Base-by-base conservation (phyloP, 1,284 basidiomycete species). In the Butyriboletus appendiculatus region DNA sequence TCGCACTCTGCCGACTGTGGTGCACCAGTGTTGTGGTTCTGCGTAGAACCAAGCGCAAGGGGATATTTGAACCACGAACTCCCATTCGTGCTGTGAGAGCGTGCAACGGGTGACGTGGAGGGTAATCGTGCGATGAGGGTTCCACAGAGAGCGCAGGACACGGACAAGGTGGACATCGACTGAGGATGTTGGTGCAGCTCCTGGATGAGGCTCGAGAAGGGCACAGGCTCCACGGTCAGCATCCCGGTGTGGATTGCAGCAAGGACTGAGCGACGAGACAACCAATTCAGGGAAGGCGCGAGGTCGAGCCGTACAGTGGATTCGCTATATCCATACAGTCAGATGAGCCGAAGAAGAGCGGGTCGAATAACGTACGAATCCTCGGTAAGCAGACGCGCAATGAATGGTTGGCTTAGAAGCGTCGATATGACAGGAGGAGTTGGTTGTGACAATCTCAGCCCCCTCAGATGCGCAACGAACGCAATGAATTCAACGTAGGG, bases 231-330 rank as follows among this genome's bases (percentile, higher is more conserved):
- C 52, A 99, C 90, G 15, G 86, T 85, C 11, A 99, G 80, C 63
- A 94, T 91, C 2, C 95, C 94, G 14, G 84, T 84, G 59, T 98
- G 85, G 53, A 99, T 90, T 2, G 96, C 95, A 9, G 85, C 76
- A 7, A 90, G 79, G 12, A 98, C 90, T n/a, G 87, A 86, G 30
- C 95, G 85, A 20, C 96, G 82, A 10, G 91, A 90, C 14, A 99
- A 79, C 91, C 94, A 98, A 63, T 94, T 96, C 28, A 99, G 79
- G 14, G 94, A 93, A 0, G 96, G 93, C 0, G 96, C 95, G n/a
- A 93, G 75, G 67, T 98, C 95, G 24, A 99, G 81, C 3, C 97
- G 87, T 35, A 98, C 77, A 0, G 94, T 93, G 0, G 96, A 93
- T 61, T 99, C 97, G 18, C 96, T 58, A 56, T 57, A 45, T 16